Conservation (phyloP, 768 basidiomycete species). For the Daedaleopsis nitida region DNA sequence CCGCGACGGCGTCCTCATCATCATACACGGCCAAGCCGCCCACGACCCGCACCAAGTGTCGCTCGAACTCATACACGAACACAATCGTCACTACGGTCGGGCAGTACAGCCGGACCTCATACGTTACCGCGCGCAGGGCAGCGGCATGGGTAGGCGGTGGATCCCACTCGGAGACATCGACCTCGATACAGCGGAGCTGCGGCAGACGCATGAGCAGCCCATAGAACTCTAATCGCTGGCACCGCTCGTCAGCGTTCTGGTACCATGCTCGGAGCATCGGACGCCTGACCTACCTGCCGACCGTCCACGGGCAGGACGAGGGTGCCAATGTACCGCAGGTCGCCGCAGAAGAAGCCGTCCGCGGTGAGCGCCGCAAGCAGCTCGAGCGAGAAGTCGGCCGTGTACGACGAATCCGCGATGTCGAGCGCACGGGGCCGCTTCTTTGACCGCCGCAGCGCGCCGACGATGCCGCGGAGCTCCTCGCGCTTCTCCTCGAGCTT, state of each 20-base stretch:
- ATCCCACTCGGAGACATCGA: conserved; percentile 68
- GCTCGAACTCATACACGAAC: conserved; percentile 65
- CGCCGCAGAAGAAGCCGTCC: conserved; percentile 32
- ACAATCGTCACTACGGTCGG: conserved; percentile 52
- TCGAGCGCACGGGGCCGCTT: conserved; percentile 53
- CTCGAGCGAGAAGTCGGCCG: conserved; percentile 54
- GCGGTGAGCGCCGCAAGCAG: conserved; percentile 45
- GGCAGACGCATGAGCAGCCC: conserved; percentile 56
- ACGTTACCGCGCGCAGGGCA: conserved; percentile 59
- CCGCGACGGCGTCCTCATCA: conserved; percentile 20
- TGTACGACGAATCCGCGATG: conserved; percentile 63
- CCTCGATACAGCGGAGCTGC: conserved; percentile 54
- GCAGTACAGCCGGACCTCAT: conserved; percentile 63
- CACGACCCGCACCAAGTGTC: conserved; percentile 22
- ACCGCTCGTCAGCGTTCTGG: not conserved
- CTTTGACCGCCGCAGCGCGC: conserved; percentile 47
- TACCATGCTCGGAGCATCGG: not conserved
- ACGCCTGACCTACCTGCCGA: conserved; percentile 44
- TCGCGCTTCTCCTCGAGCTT: conserved; percentile 48
- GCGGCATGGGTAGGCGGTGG: conserved; percentile 53
- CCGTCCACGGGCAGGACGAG: conserved; percentile 63
- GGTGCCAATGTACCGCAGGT: conserved; percentile 63
- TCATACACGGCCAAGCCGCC: conserved; percentile 24
- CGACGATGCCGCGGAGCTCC: conserved; percentile 53
- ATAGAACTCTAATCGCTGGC: conserved; percentile 63